Base-by-base conservation (phyloP, 306 rosid genomes). In the Luffa acutangula region DNA sequence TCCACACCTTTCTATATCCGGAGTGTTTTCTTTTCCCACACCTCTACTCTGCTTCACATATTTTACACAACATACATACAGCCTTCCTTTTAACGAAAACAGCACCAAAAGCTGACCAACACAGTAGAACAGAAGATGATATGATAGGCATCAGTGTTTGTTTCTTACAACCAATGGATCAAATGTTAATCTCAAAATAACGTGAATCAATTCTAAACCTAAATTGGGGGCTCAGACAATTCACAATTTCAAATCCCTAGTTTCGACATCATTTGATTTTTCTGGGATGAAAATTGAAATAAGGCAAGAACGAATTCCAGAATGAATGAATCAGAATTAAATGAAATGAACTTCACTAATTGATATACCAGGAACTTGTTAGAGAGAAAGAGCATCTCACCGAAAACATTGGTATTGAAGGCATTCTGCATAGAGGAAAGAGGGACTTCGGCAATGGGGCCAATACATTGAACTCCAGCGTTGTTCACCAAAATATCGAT, bases 391-490 rank as follows among this genome's bases (percentile, higher is more conserved):
- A n/a, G 5, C 11, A 31, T 1, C 2, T 11, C 77, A 92, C 98
- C 98, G 5, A 46, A 92, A 14, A 95, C 92, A 34, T 95, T 95
- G 82, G 96, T 87, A 36, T 91, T 83, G 20, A 91, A 92, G 2
- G 98, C 84, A 76, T 80, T 48, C n/a, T 88, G 89, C 20, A 90
- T 2, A 4, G 88, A 53, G 39, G 91, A 82, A 77, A 92, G 89
- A 45, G 97, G 95, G 51, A 90, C 12, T 81, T 95, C 98, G 2
- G 97, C 91, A 1, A 92, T 84, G 4, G 98, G 97, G 9, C 92
- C 97, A 9, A 94, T 82, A 39, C 97, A 91, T 14, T 49, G 97
- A 58, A 95, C 80, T 6, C 98, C 97, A 0, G 98, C 98, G 53
- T 92, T 94, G 75, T 94, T 94, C 9, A 94, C 95, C 58, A 95